Percentiles rank a stretch among this genome's conserved stretches.
Conservation (phyloP, 805 yeast species). For the Tetrapisispora namnaoensis region DNA sequence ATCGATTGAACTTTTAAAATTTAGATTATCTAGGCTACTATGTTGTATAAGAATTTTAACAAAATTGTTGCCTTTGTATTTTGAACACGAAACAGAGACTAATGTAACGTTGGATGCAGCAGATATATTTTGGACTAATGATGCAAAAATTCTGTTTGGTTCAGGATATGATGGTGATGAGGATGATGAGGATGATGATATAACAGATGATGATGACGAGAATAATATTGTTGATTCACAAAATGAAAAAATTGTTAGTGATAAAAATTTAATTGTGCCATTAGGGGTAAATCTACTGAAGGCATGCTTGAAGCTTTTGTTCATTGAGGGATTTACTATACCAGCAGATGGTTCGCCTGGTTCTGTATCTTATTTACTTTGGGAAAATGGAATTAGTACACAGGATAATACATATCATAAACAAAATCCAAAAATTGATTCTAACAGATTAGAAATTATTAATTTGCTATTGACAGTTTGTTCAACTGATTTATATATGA, state of each 20-base stretch:
- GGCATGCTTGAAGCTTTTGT: conserved; percentile 20
- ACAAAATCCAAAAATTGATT: conserved; percentile 40
- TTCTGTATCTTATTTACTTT: conserved; percentile 27
- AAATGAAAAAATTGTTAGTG: background rate
- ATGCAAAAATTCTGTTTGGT: conserved; percentile 4
- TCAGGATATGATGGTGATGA: background rate
- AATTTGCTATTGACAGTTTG: conserved; percentile 50
- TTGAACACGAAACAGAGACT: conserved; percentile 36
- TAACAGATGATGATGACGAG: background rate
- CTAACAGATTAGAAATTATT: conserved; percentile 59
- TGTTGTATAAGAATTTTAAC: conserved; percentile 59
- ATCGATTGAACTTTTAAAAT: conserved; percentile 4
- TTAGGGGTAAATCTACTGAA: conserved; percentile 29
- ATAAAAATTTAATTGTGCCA: conserved; percentile 13
- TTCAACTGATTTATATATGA: conserved; percentile 50
- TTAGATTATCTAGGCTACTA: conserved; percentile 30
- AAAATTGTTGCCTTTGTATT: conserved; percentile 55
- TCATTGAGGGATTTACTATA: conserved; percentile 24
- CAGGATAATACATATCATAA: conserved; percentile 22
- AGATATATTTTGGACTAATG: conserved; percentile 17
- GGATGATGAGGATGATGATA: background rate
- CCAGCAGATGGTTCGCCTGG: conserved; percentile 18
- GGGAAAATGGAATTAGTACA: conserved; percentile 78
- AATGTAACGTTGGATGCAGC: conserved; percentile 22
- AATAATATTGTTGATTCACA: background rate